Evolutionary conservation across 805 yeast genomes (phyloP).

Genomic region (Suhomyces faveliae): DNA sequence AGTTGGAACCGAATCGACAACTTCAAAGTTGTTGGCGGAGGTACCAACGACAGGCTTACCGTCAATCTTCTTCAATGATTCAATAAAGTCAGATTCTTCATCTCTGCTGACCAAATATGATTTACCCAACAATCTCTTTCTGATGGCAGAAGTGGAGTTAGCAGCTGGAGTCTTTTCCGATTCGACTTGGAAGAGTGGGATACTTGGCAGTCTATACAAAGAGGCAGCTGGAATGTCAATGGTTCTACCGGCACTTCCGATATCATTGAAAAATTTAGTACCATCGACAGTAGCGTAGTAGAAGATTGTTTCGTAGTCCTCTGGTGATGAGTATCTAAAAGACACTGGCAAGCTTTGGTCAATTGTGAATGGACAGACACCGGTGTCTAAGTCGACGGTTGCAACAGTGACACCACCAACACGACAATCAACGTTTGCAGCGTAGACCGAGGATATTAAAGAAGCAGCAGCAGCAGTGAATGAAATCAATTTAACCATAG

Average conservation of each 20-base stretch:
- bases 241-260: constrained; percentile 31
- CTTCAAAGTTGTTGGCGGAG: constrained; percentile 15
- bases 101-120: constrained; percentile 29
- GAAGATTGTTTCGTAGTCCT: constrained; percentile 34
- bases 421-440: constrained; percentile 37
- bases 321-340: constrained; percentile 26
- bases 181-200: constrained; percentile 31
- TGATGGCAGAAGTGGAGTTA: constrained; percentile 42
- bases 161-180: constrained; percentile 25
- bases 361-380: constrained; percentile 37
- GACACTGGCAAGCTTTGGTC: constrained; percentile 26
- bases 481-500: constrained; percentile 15
- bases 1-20: constrained; percentile 11
- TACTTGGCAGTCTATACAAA: constrained; percentile 22
- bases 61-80: constrained; percentile 21
- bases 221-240: constrained; percentile 33
- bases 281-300: constrained; percentile 30
- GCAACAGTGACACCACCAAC: constrained; percentile 33
- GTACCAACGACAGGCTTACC: constrained; percentile 23
- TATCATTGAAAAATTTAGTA: constrained; percentile 33
- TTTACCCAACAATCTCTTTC: constrained; percentile 34
- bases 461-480: constrained; percentile 23
- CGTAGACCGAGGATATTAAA: constrained; percentile 23
- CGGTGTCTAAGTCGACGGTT: constrained; percentile 41
- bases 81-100: constrained; percentile 23